Evolutionary conservation across 2,329 filamentous ascomycete species (phyloP).

Genomic region (Malbranchea cinnamomea): DNA sequence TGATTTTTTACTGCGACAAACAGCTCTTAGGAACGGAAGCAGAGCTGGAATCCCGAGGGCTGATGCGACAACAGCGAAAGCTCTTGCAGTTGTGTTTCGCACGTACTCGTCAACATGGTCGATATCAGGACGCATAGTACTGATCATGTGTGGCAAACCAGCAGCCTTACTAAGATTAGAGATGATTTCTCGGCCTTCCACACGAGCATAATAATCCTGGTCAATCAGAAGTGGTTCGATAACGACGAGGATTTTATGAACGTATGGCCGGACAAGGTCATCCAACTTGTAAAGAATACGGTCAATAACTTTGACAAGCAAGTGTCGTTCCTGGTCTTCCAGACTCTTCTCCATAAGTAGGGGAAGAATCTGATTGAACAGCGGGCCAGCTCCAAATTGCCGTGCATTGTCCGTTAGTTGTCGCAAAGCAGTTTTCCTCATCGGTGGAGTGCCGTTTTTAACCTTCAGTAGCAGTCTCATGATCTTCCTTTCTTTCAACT

Average conservation of each 20-base stretch:
- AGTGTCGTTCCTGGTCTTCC: conserved; percentile 93
- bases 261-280: conserved; percentile 86
- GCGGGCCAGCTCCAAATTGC: conserved; percentile 80
- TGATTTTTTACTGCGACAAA: conserved; percentile 96
- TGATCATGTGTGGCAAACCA: conserved; percentile 96
- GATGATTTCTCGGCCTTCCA: conserved; percentile 96
- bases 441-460: conserved; percentile 96
- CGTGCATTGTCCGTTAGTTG: conserved; percentile 96
- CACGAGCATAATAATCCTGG: conserved; percentile 96
- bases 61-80: conserved; percentile 92
- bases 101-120: conserved; percentile 98
- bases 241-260: conserved; percentile 96
- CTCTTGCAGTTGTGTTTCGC: conserved; percentile 89
- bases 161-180: conserved; percentile 95
- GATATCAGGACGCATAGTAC: conserved; percentile 96
- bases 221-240: conserved; percentile 99
- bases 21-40: conserved; percentile 84
- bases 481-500: conserved; percentile 95
- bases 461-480: conserved; percentile 94
- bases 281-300: conserved; percentile 97
- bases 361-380: conserved; percentile 96
- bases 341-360: conserved; percentile 96
- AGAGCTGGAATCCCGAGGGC: conserved; percentile 91
- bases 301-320: conserved; percentile 98
- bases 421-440: conserved; percentile 94